Evolutionary conservation across 345 rosid species (phyloP), one percentile per base, ranked within the genome.

Genomic region (Salix arbutifolia): DNA sequence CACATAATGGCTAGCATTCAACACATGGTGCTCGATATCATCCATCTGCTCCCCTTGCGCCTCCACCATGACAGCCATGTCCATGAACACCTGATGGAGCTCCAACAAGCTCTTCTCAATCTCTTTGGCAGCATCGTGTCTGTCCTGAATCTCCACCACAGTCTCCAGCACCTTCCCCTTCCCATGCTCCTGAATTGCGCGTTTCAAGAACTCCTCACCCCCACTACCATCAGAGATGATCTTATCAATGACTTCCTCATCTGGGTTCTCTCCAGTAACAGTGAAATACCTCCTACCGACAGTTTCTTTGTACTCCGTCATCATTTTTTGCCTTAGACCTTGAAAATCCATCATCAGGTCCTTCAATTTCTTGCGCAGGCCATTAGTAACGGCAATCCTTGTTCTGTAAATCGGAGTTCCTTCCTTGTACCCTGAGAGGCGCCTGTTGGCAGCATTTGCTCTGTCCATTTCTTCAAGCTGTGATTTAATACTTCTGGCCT

Each of bases 261-360:
- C 87, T 0, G 97, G 93, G 82, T 90, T 61, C 73, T 96, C 94
- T 16, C 99, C 98, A 0, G 98, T 96, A 4, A 96, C 98, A 0
- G 99, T 94, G 21, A 84, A 96, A 78, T 96, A 96, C 80, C 99
- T 87, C 82, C 97, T 90, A 75, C 90, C 97, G 19, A 96, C 89
- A 4, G 95, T 89, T 17, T 96, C 99, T 78, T 92, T 92, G 26
- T 94, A 86, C 91, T 96, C 98, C 0, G 91, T 87, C 95, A 94
- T 92, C 94, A 90, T 88, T 82, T 84, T 92, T 86, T 92, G 97
- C 77, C 99, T 87, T 74, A 92, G 44, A n/a, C 79, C 94, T 69
- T 96, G 99, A 75, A 96, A 93, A 65, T 93, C 97, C 97, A 96
- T 89, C 99, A 96, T 96, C 75, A 96, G 83, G 84, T 92, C 95